Evolutionary conservation across 208 protist species (phyloP), one percentile per base, ranked within the genome.

Genomic region (Wallacemonas sp.): DNA sequence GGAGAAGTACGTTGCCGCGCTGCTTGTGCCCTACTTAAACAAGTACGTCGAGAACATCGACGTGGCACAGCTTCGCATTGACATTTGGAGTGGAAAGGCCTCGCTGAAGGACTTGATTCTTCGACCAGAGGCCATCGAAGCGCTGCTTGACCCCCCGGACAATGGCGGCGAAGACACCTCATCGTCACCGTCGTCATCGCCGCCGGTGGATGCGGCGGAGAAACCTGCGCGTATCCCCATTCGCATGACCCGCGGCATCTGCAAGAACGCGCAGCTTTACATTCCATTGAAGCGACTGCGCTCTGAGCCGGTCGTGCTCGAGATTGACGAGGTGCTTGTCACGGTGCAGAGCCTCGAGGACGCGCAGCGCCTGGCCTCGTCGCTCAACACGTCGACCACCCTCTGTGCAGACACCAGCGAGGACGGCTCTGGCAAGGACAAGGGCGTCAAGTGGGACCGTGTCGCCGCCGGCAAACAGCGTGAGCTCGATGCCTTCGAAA

Each of bases 1-100:
- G 16, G 91, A 94, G 62, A 93, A 93, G 65, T 90, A 91, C 54
- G 61, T 94, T 14, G 85, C 84, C 12, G 63, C 83, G 8, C 81
- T 96, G 26, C 57, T 96, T 64, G 91, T 96, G 65, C 91, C 88
- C 31, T 94, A 94, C 61, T 59, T 96, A 12, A 84, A 75, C 46
- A 80, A 88, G 67, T 96, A 86, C 67, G 79, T 86, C 22, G 88
- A 96, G 71, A 90, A 96, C 55, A 76, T 96, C 52, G 90, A 96
- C 65, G 72, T 78, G 44, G 74, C 82, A 39, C 83, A 94, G 63
- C 77, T 96, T 1, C 79, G 76, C 44, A 76, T 96, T 62, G 81
- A 85, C 44, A 70, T 96, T 14, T 96, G 91, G 88, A 89, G 68
- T 50, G 91, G 91, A 14, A 96, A 87, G 72, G 91, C 77, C 14